phyloP scores from a whole-genome alignment of 768 basidiomycete species.

The Panus rudis region DNA sequence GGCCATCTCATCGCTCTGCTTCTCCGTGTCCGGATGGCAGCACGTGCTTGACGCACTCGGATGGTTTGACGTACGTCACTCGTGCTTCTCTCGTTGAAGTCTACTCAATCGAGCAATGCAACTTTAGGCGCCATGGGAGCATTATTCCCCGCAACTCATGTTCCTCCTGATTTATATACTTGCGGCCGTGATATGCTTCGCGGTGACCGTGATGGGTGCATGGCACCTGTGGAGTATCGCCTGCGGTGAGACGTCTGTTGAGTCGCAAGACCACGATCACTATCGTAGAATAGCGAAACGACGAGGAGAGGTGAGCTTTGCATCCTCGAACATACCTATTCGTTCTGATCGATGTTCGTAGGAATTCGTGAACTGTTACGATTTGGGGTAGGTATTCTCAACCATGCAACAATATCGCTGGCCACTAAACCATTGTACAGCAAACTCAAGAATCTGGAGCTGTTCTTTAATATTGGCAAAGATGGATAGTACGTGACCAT shows the following conservation, averaged over 20 bases:
- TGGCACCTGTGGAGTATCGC: slow-evolving; percentile 72
- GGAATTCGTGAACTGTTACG: slow-evolving; percentile 87
- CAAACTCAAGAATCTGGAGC: slow-evolving; percentile 56
- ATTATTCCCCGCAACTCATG: slow-evolving; percentile 54
- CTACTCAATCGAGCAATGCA: slow-evolving; percentile 1
- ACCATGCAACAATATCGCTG: neutral
- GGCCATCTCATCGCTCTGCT: slow-evolving; percentile 58
- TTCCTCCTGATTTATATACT: slow-evolving; percentile 78
- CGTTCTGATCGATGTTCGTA: slow-evolving; percentile 19
- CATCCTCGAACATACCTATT: neutral
- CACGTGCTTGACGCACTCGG: slow-evolving; percentile 54
- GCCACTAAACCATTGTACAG: slow-evolving; percentile 22
- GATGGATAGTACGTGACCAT: slow-evolving; percentile 66
- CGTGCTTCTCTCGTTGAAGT: neutral
- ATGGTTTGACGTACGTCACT: slow-evolving; percentile 32
- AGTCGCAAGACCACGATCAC: slow-evolving; percentile 78
- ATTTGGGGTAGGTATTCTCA: slow-evolving; percentile 56
- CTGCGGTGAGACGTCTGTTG: slow-evolving; percentile 82
- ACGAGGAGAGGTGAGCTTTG: slow-evolving; percentile 54
- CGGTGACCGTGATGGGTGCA: slow-evolving; percentile 61
- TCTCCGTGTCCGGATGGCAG: slow-evolving; percentile 56
- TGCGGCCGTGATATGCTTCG: slow-evolving; percentile 64
- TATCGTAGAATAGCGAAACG: slow-evolving; percentile 64
- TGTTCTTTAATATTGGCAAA: slow-evolving; percentile 84
- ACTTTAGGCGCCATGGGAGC: slow-evolving; percentile 17